A percentile compares a stretch with the other conserved stretches of the same genome.
Conservation (phyloP, 495 filamentous ascomycete genomes). For the Neurospora sp. region DNA sequence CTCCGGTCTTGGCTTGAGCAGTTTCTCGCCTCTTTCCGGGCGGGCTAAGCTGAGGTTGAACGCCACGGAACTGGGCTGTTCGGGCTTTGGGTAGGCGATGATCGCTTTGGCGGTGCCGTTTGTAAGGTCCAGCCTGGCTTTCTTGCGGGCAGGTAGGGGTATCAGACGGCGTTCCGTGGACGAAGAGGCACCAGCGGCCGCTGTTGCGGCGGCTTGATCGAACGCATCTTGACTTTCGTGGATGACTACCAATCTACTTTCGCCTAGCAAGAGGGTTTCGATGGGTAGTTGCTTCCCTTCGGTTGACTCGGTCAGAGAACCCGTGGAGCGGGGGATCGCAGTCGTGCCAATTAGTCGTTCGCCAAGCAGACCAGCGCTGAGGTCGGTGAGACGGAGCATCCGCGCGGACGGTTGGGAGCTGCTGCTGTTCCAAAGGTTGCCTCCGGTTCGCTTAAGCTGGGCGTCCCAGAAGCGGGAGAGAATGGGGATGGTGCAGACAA, state of each 20-base stretch:
- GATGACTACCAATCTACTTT: slow-evolving; percentile 52
- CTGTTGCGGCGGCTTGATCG: not conserved
- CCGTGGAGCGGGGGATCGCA: slow-evolving; percentile 37
- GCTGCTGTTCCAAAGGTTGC: slow-evolving; percentile 43
- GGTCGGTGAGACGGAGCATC: slow-evolving; percentile 37
- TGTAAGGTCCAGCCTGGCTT: slow-evolving; percentile 13
- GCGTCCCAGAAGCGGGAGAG: slow-evolving; percentile 57
- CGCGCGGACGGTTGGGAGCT: slow-evolving; percentile 32
- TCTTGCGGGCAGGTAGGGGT: slow-evolving; percentile 19
- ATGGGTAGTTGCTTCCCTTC: slow-evolving; percentile 30
- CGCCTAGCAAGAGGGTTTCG: slow-evolving; percentile 55
- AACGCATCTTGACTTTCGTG: slow-evolving; percentile 29
- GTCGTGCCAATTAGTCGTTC: slow-evolving; percentile 52
- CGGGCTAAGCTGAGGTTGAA: slow-evolving; percentile 36
- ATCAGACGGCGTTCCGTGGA: slow-evolving; percentile 20
- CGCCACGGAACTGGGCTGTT: slow-evolving; percentile 29
- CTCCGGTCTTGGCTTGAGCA: not conserved
- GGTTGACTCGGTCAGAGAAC: slow-evolving; percentile 11
- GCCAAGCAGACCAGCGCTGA: slow-evolving; percentile 50
- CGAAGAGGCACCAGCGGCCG: slow-evolving; percentile 12
- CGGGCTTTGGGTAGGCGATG: slow-evolving; percentile 29
- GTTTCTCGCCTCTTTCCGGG: slow-evolving; percentile 11
- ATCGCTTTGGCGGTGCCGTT: slow-evolving; percentile 23
- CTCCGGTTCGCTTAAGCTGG: slow-evolving; percentile 47
- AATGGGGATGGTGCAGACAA: slow-evolving; percentile 52